Conservation (phyloP, 495 filamentous ascomycete species). For the Haplographium delicatum region DNA sequence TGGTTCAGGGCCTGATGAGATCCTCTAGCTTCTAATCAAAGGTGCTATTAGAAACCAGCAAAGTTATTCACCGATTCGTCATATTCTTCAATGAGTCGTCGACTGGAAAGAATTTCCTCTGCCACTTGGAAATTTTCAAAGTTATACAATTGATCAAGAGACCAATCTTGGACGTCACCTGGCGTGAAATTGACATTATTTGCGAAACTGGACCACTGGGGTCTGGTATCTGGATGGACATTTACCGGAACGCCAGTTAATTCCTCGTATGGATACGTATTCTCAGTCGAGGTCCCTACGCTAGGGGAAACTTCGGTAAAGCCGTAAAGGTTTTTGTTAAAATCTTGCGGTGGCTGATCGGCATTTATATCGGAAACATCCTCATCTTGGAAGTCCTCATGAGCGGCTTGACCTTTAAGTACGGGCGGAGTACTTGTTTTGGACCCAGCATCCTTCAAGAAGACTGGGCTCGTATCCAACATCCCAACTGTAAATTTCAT, state of each 20-base stretch:
- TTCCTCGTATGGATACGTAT: conserved; percentile 4
- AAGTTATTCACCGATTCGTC: conserved; percentile 24
- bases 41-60: conserved; percentile 19
- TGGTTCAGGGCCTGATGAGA: no score
- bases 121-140: conserved; percentile 19
- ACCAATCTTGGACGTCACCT: conserved; percentile 24
- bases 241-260: neutral
- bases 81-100: conserved; percentile 22
- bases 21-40: no score
- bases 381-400: neutral
- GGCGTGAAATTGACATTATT: conserved; percentile 16
- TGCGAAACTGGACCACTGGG: conserved; percentile 16
- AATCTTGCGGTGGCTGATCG: neutral
- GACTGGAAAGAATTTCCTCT: conserved; percentile 9
- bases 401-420: neutral
- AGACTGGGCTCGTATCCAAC: conserved; percentile 21
- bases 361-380: neutral
- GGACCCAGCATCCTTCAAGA: conserved; percentile 10
- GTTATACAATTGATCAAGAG: conserved; percentile 22
- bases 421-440: neutral
- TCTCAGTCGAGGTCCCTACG: conserved; percentile 12
- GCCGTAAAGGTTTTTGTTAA: neutral
- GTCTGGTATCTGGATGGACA: neutral
- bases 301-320: conserved; percentile 17
- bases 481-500: conserved; percentile 27